A percentile compares a stretch with the other conserved stretches of the same genome.
Conservation (phyloP, 345 rosid species). For the Boechera stricta region DNA sequence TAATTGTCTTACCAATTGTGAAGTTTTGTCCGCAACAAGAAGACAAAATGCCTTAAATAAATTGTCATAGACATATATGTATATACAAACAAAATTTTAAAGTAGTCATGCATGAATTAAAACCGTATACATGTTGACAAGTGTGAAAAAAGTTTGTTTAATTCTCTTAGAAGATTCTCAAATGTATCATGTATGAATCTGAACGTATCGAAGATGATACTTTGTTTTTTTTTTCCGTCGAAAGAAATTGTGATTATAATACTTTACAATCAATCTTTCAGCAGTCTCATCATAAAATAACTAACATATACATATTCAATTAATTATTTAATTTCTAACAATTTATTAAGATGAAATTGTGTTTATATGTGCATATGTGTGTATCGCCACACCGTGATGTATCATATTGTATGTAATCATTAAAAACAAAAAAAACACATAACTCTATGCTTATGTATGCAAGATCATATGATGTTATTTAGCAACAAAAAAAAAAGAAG, state of each 20-base stretch:
- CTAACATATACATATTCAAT: no score
- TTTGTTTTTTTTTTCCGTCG: neutral
- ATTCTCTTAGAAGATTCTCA: conserved; percentile 22
- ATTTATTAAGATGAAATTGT: no score
- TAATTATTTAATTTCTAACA: no score
- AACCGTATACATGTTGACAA: conserved; percentile 39
- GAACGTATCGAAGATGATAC: neutral
- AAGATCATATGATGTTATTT: neutral
- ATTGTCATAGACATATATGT: conserved; percentile 12
- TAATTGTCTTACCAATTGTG: conserved; percentile 3
- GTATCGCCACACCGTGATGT: no score
- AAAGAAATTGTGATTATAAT: neutral
- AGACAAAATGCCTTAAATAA: conserved; percentile 22
- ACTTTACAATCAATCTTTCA: neutral
- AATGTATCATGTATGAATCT: conserved; percentile 16
- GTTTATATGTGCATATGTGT: no score
- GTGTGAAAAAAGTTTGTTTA: conserved; percentile 1
- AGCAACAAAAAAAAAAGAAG: no score
- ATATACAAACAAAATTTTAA: conserved; percentile 33
- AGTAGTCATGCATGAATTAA: conserved; percentile 31
- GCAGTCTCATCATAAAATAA: neutral
- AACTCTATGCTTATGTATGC: conserved; percentile 8
- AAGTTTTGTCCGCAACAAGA: conserved; percentile 11
- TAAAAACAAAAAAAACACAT: no score
- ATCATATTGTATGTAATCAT: no score